Base-by-base conservation (phyloP, 2,329 filamentous ascomycete genomes). In the Neonectria punicea region DNA sequence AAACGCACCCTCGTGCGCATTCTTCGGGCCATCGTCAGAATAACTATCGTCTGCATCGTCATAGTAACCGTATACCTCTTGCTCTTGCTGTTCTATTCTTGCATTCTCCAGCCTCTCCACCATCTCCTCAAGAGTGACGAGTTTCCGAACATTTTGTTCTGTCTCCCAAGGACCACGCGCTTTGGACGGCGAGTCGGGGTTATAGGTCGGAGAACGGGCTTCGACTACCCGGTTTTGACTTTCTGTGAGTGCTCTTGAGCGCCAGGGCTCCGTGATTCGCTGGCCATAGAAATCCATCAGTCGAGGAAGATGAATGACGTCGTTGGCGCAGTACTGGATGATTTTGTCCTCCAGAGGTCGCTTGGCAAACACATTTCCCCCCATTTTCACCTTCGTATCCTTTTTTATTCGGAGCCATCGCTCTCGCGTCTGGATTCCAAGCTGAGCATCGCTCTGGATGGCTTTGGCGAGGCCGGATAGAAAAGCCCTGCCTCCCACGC, bases 321-420 rank as follows among this genome's bases (percentile, higher is more conserved):
- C 56, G 39, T 59, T 59, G 22, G 18, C 22, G 39, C 56, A 53
- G 36, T 59, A 59, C 20, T 53, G 56, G 4, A 44, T 43, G 16
- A 25, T 22, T n/a, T 53, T 16, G 18, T 34, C 20, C 13, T 59
- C 56, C 22, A 59, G 13, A 8, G 47, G 56, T 7, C 56, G 46
- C 8, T 20, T 18, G 22, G 56, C 36, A 34, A 59, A 59, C 30
- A 59, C 22, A 20, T 53, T 22, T 2, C 20, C 25, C 2, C 10
- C 8, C 47, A 59, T 59, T 20, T 39, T 22, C 18, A 18, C 22
- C 11, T 44, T 47, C 7, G 28, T 30, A 30, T 30, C 22, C 56
- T 50, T 41, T 18, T 59, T 59, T 4, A 25, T 5, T 5, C 36
- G 30, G 5, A 41, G 16, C 56, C 46, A 54, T 8, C 34, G 51